Evolutionary conservation across 208 protist genomes (phyloP).

Genomic region (Leishmania aethiopica): DNA sequence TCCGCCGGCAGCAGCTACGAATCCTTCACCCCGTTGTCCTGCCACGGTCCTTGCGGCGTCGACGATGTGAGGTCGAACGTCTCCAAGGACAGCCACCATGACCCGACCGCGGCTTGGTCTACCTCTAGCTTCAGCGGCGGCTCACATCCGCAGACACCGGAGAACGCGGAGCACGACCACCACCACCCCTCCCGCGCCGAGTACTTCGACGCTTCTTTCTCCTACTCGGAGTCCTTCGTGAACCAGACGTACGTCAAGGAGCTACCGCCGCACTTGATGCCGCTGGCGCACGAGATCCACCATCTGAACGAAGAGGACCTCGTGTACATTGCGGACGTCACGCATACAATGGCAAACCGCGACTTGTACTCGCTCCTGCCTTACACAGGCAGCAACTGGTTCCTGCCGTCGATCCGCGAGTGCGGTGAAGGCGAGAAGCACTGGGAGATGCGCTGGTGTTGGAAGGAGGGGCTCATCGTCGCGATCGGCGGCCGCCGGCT

Average conservation of each 20-base stretch:
- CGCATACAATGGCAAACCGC: conserved; percentile 51
- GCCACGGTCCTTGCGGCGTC: background rate
- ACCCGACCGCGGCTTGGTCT: background rate
- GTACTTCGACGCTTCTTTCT: background rate
- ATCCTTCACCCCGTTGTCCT: background rate
- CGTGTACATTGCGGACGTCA: conserved; percentile 54
- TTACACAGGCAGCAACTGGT: conserved; percentile 81
- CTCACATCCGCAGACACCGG: background rate
- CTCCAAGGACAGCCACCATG: background rate
- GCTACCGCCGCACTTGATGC: conserved; percentile 55
- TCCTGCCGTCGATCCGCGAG: conserved; percentile 59
- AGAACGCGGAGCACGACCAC: background rate
- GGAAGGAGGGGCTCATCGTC: conserved; percentile 48
- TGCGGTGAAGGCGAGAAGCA: conserved; percentile 42
- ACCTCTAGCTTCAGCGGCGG: background rate
- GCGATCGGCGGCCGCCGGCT: conserved; percentile 58
- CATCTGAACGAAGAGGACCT: conserved; percentile 53
- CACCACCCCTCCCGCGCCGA: background rate
- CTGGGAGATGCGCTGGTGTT: conserved; percentile 49
- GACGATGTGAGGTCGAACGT: background rate
- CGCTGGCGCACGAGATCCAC: conserved; percentile 56
- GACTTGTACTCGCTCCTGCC: conserved; percentile 78
- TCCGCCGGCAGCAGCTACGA: background rate
- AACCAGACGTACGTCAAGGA: conserved; percentile 29
- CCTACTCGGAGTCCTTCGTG: conserved; percentile 38